phyloP scores from a whole-genome alignment of 257 asterid species.

The Nicotiana tabacum region DNA sequence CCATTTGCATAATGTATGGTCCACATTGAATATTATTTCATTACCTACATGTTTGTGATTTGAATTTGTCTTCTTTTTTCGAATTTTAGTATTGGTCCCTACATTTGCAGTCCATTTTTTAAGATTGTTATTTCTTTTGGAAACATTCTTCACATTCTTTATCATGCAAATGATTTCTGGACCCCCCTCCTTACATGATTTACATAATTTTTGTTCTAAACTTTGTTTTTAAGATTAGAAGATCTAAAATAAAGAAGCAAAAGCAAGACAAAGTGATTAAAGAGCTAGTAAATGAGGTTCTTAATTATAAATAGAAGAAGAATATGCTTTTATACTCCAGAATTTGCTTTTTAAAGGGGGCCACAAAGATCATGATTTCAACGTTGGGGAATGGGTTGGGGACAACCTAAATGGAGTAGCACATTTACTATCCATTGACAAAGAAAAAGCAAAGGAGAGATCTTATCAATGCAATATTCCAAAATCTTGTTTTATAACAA shows the following conservation, averaged over 20 bases:
- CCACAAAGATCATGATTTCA: neutral
- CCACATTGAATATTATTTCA: neutral
- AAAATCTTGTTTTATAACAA: neutral
- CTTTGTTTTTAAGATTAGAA: neutral
- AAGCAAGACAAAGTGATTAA: neutral
- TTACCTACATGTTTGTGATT: neutral
- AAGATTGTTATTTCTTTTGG: neutral
- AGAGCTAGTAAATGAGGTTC: neutral
- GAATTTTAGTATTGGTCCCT: neutral
- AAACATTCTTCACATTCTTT: neutral
- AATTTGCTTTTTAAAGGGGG: neutral
- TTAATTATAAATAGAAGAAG: neutral
- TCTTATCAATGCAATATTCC: neutral
- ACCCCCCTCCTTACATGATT: neutral
- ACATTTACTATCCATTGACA: neutral
- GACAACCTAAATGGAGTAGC: neutral
- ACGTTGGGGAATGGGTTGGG: no score
- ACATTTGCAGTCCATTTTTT: neutral
- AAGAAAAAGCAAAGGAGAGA: neutral
- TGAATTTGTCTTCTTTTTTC: neutral
- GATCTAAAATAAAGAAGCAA: neutral
- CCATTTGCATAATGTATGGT: neutral
- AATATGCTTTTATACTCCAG: neutral
- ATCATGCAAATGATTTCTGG: constrained; percentile 7
- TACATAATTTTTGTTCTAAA: neutral